These are phyloP conservation scores for Trichoderma erinaceum DNA, from an alignment of 495 filamentous ascomycete genomes.

Conservation along the genomic window DNA sequence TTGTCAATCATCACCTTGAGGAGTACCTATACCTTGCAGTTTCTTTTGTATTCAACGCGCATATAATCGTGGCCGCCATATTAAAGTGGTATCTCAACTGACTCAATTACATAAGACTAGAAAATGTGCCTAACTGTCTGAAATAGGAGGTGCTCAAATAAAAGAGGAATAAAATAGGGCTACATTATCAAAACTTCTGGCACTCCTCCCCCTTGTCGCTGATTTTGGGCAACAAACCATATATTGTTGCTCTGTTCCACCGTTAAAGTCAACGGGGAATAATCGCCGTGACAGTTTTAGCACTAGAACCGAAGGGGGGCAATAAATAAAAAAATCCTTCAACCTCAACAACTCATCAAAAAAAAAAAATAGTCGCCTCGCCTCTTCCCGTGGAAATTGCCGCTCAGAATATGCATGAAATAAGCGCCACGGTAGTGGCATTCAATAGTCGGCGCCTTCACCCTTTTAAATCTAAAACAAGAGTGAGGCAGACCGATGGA, in stretches of 20 bases:
- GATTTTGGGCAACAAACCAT: constrained; percentile 2
- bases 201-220: neutral
- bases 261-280: neutral
- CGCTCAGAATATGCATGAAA: constrained; percentile 22
- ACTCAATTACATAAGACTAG: constrained; percentile 15
- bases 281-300: neutral
- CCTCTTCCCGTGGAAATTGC: constrained; percentile 7
- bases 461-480: neutral
- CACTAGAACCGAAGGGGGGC: neutral
- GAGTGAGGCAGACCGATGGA: neutral
- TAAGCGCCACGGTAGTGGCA: neutral
- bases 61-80: neutral
- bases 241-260: neutral
- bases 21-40: neutral
- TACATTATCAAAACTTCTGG: constrained; percentile 13
- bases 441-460: neutral
- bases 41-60: constrained; percentile 1
- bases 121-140: constrained; percentile 15
- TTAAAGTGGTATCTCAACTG: constrained; percentile 11
- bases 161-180: constrained; percentile 14
- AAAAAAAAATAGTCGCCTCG: constrained; percentile 7
- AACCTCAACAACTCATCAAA: constrained; percentile 9
- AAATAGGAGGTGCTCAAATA: constrained; percentile 12
- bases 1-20: neutral
- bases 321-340: constrained; percentile 7